phyloP scores from a whole-genome alignment of 176 grass and related monocot genomes.

The Bromus sterilis region DNA sequence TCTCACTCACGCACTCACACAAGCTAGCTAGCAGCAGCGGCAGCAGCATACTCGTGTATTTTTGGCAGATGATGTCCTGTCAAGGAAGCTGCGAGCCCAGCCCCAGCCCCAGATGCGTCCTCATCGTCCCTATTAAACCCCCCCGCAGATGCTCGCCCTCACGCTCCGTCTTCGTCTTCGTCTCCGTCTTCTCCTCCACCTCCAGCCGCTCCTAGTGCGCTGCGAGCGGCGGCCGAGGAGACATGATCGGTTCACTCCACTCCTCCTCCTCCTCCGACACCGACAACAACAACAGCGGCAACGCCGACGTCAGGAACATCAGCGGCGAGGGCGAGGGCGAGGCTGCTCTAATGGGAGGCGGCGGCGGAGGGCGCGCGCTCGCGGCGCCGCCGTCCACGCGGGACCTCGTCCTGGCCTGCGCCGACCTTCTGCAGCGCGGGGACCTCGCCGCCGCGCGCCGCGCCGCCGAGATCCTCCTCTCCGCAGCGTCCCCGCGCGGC shows the following conservation, averaged over 20 bases:
- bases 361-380: not conserved
- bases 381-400: conserved; percentile 29
- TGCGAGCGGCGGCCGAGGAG: not conserved
- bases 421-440: conserved; percentile 61
- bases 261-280: conserved; percentile 38
- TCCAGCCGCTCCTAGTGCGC: conserved; percentile 10
- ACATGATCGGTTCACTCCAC: conserved; percentile 82
- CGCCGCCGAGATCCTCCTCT: conserved; percentile 43
- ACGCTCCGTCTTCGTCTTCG: conserved; percentile 9
- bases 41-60: conserved; percentile 44
- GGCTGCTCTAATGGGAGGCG: not conserved
- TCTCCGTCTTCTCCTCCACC: conserved; percentile 19
- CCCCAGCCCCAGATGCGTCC: conserved; percentile 31
- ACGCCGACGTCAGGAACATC: not conserved
- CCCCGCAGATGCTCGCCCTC: conserved; percentile 32
- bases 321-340: not conserved
- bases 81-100: conserved; percentile 82
- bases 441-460: conserved; percentile 52
- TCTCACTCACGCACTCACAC: conserved; percentile 29
- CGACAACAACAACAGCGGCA: conserved; percentile 14
- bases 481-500: conserved; percentile 43
- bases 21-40: conserved; percentile 15
- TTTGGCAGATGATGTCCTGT: conserved; percentile 99
- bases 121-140: conserved; percentile 47
- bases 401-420: conserved; percentile 60